These are phyloP conservation scores for Dissophora globulifera DNA, from an alignment of 192 early-diverging fungal species.

Conservation along the genomic window DNA sequence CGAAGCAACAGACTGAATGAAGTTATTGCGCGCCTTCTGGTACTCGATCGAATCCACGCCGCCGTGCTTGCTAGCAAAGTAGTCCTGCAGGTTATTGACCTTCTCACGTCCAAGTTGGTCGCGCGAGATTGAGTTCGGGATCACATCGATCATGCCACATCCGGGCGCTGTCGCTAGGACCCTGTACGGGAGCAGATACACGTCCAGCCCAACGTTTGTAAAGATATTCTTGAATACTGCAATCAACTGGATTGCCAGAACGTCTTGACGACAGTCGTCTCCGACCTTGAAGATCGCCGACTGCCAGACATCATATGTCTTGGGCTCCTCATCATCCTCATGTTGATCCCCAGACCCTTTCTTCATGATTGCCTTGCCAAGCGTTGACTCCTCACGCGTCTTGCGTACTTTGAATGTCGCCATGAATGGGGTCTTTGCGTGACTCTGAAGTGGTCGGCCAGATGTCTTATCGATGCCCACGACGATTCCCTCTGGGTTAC, in stretches of 20 bases:
- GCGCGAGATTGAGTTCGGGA: conserved; percentile 95
- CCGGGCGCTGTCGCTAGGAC: conserved; percentile 97
- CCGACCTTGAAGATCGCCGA: conserved; percentile 99
- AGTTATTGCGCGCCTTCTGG: conserved; percentile 85
- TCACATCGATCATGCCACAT: conserved; percentile 98
- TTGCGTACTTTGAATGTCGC: conserved; percentile 93
- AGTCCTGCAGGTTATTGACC: conserved; percentile 94
- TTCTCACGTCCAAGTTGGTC: conserved; percentile 99
- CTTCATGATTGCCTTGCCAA: conserved; percentile 57
- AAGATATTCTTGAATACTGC: conserved; percentile 98
- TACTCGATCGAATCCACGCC: conserved; percentile 87
- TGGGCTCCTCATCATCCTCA: conserved; percentile 31
- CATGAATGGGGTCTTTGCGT: conserved; percentile 99
- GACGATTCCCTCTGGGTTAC: conserved; percentile 94
- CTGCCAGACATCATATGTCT: conserved; percentile 71
- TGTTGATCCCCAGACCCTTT: conserved; percentile 29
- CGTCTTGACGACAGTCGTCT: conserved; percentile 99
- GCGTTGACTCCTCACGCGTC: conserved; percentile 64
- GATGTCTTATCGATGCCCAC: conserved; percentile 95
- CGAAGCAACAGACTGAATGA: conserved; percentile 93
- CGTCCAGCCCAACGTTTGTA: conserved; percentile 85
- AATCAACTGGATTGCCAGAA: conserved; percentile 96
- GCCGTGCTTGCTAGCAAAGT: conserved; percentile 92
- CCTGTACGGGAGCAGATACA: conserved; percentile 97
- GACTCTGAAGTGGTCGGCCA: conserved; percentile 93